Conservation (phyloP, 2,329 filamentous ascomycete species). For the Phaeosphaeria sp. region DNA sequence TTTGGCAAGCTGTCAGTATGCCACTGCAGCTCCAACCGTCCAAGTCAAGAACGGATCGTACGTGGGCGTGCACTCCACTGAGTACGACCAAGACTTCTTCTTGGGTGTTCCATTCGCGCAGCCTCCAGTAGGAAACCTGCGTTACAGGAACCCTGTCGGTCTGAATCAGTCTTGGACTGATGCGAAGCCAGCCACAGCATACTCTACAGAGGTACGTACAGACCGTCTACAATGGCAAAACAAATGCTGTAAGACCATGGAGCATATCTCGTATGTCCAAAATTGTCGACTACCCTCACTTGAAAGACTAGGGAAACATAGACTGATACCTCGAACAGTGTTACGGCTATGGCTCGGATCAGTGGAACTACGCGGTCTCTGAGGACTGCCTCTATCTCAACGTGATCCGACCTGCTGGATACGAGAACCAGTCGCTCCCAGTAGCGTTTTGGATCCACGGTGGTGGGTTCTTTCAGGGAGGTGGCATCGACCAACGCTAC, state of each 20-base stretch:
- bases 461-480: slow-evolving; percentile 58
- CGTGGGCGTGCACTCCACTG: slow-evolving; percentile 44
- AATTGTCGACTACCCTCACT: not conserved
- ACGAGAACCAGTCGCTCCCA: slow-evolving; percentile 51
- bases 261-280: not conserved
- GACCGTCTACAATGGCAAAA: not conserved
- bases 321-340: slow-evolving; percentile 32
- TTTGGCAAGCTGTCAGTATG: slow-evolving; percentile 14
- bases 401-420: slow-evolving; percentile 54
- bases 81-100: slow-evolving; percentile 56
- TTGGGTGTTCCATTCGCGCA: slow-evolving; percentile 58
- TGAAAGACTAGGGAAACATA: slow-evolving; percentile 2
- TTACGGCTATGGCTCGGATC: slow-evolving; percentile 44
- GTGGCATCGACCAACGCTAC: slow-evolving; percentile 61
- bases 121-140: slow-evolving; percentile 51
- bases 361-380: slow-evolving; percentile 60
- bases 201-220: slow-evolving; percentile 26
- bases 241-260: not conserved
- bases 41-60: slow-evolving; percentile 54
- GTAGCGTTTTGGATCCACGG: slow-evolving; percentile 65
- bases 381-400: slow-evolving; percentile 59
- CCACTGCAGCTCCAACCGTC: slow-evolving; percentile 37
- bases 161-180: slow-evolving; percentile 53
- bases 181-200: slow-evolving; percentile 46
- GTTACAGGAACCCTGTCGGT: slow-evolving; percentile 58